Conservation (phyloP, 1,284 basidiomycete genomes). For the Boletus calvinii region DNA sequence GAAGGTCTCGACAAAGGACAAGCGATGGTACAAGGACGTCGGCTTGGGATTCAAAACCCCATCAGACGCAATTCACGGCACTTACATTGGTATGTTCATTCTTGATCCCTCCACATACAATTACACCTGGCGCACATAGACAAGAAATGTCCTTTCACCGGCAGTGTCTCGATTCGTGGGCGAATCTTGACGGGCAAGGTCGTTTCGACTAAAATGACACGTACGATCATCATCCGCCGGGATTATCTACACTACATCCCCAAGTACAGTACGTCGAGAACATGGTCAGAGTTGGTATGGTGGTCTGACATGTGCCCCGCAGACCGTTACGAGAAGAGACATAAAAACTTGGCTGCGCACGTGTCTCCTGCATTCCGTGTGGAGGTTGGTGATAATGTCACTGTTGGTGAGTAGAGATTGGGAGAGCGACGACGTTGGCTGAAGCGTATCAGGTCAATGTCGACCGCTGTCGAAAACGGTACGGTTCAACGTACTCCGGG, state of each 20-base stretch:
- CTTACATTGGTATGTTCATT: conserved; percentile 83
- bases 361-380: conserved; percentile 99
- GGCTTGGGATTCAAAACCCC: conserved; percentile 98
- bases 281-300: not conserved
- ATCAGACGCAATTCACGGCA: conserved; percentile 91
- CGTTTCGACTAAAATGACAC: conserved; percentile 99
- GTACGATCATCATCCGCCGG: conserved; percentile 96
- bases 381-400: conserved; percentile 89
- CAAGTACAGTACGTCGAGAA: conserved; percentile 82
- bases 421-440: not conserved
- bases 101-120: not conserved
- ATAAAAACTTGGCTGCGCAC: conserved; percentile 98
- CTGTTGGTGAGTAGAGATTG: conserved; percentile 74
- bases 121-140: conserved; percentile 49
- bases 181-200: conserved; percentile 98
- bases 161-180: conserved; percentile 95
- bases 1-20: conserved; percentile 92
- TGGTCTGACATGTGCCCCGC: conserved; percentile 17
- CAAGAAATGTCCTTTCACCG: conserved; percentile 99
- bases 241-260: conserved; percentile 99
- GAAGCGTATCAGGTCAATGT: conserved; percentile 75
- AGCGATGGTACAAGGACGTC: conserved; percentile 99
- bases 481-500: conserved; percentile 96
- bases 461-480: conserved; percentile 99
- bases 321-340: conserved; percentile 96